Conservation (phyloP, 192 early-diverging fungal species). For the Entomortierella lignicola region DNA sequence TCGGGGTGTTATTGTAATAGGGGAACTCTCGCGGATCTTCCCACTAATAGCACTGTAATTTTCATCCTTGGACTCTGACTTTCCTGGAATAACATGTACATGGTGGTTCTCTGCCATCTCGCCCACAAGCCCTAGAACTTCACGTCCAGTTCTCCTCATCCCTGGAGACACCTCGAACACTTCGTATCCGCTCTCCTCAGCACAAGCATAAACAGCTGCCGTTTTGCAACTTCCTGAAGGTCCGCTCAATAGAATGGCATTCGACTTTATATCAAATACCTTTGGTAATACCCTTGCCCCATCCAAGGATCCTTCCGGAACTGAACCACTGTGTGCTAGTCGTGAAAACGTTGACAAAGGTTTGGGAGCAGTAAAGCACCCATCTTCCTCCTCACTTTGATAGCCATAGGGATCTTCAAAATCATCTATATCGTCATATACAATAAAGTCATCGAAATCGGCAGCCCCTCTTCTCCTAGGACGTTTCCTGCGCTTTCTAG, state of each 20-base stretch:
- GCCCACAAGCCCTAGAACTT: conserved; percentile 69
- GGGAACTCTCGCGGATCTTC: conserved; percentile 6
- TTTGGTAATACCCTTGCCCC: conserved; percentile 3
- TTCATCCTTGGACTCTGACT: conserved; percentile 24
- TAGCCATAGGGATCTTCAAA: conserved; percentile 37
- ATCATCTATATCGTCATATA: conserved; percentile 28
- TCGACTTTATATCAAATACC: conserved; percentile 58
- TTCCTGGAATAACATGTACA: conserved; percentile 61
- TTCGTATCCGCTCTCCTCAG: conserved; percentile 77
- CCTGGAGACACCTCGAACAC: conserved; percentile 82
- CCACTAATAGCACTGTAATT: conserved; percentile 1
- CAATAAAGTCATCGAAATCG: conserved; percentile 45
- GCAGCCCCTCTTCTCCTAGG: conserved; percentile 18
- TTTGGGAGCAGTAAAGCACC: conserved; percentile 9
- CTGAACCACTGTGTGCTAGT: conserved; percentile 1
- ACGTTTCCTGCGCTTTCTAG: conserved; percentile 31
- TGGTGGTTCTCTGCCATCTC: conserved; percentile 82
- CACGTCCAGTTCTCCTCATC: conserved; percentile 74
- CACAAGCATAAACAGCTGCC: conserved; percentile 76
- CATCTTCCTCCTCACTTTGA: conserved; percentile 31
- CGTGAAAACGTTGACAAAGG: conserved; percentile 24
- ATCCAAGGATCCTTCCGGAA: neutral
- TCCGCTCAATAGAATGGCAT: conserved; percentile 74
- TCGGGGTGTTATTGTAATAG: neutral
- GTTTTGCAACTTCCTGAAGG: conserved; percentile 80